Conservation (phyloP, 176 grass and related monocot genomes). For the Bromus sterilis region DNA sequence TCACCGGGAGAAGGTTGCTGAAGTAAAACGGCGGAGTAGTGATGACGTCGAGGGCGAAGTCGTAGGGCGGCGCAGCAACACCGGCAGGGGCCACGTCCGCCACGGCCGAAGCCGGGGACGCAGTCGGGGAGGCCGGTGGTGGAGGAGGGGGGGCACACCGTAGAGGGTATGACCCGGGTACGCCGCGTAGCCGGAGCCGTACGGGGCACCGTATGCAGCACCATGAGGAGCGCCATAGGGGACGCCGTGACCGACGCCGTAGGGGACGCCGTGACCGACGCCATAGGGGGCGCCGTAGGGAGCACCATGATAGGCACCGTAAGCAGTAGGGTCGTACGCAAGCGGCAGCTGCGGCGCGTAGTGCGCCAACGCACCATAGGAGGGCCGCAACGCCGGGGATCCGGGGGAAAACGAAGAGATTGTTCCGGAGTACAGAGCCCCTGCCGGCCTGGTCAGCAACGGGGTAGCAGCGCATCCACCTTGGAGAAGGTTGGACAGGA, state of each 20-base stretch:
- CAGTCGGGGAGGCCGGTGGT: not conserved
- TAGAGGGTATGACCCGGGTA: not conserved
- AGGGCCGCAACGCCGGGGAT: not conserved
- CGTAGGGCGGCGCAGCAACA: too few relatives aligned
- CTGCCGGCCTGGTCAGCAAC: not conserved
- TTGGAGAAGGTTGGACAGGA: not conserved
- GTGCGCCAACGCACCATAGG: not conserved
- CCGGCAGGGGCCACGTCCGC: not conserved
- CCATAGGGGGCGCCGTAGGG: too few relatives aligned
- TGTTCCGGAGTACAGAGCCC: not conserved
- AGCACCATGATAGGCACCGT: too few relatives aligned
- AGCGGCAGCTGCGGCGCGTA: not conserved
- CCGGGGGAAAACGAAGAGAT: not conserved
- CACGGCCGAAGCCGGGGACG: not conserved
- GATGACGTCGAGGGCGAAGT: too few relatives aligned
- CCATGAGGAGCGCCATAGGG: not conserved
- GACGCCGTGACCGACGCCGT: not conserved
- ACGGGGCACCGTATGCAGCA: not conserved
- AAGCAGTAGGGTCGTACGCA: too few relatives aligned
- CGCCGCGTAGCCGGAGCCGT: not conserved
- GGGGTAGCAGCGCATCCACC: too few relatives aligned
- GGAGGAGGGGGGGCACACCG: not conserved
- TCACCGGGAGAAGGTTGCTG: too few relatives aligned
- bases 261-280: too few relatives aligned
- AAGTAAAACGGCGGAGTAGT: too few relatives aligned